These are phyloP conservation scores for Moesziomyces antarcticus DNA, from an alignment of 1,284 basidiomycete genomes.

Conservation along the genomic window DNA sequence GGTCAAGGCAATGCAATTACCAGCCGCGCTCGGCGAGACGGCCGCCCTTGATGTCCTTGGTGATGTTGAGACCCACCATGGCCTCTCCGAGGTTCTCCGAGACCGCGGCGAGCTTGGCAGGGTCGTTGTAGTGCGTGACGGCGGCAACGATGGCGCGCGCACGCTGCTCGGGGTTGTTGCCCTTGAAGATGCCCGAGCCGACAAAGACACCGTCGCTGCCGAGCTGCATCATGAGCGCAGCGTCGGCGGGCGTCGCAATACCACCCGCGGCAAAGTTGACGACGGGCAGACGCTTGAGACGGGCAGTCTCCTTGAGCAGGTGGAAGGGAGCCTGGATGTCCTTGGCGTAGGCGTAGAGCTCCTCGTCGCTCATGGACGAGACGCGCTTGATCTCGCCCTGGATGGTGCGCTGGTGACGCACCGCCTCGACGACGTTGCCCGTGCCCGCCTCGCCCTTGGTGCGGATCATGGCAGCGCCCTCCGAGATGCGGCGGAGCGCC, in stretches of 20 bases:
- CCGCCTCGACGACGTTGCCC: constrained; percentile 92
- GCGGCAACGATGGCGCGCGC: constrained; percentile 98
- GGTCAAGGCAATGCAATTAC: constrained; percentile 33
- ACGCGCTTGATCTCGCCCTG: constrained; percentile 86
- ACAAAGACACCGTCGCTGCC: constrained; percentile 88
- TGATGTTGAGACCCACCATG: constrained; percentile 90
- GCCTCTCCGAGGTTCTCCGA: constrained; percentile 89
- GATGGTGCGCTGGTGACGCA: constrained; percentile 87
- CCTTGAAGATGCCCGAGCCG: constrained; percentile 70
- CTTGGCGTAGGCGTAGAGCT: constrained; percentile 93
- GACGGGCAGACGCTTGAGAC: constrained; percentile 91
- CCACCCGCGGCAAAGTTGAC: constrained; percentile 83
- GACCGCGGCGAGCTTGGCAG: constrained; percentile 72
- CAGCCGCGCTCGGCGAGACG: constrained; percentile 62
- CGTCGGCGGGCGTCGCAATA: constrained; percentile 96
- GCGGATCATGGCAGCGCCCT: constrained; percentile 75
- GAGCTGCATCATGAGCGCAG: constrained; percentile 99
- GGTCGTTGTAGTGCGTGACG: constrained; percentile 83
- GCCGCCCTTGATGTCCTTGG: constrained; percentile 65
- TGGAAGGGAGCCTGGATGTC: constrained; percentile 93
- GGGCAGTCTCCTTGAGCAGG: constrained; percentile 93
- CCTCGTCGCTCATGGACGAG: constrained; percentile 86
- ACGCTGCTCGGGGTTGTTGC: constrained; percentile 91
- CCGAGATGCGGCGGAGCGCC: constrained; percentile 93
- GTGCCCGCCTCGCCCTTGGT: constrained; percentile 81